These are phyloP conservation scores for Ophiostoma novo-ulmi DNA, from an alignment of 2,329 filamentous ascomycete species.

Conservation along the genomic window DNA sequence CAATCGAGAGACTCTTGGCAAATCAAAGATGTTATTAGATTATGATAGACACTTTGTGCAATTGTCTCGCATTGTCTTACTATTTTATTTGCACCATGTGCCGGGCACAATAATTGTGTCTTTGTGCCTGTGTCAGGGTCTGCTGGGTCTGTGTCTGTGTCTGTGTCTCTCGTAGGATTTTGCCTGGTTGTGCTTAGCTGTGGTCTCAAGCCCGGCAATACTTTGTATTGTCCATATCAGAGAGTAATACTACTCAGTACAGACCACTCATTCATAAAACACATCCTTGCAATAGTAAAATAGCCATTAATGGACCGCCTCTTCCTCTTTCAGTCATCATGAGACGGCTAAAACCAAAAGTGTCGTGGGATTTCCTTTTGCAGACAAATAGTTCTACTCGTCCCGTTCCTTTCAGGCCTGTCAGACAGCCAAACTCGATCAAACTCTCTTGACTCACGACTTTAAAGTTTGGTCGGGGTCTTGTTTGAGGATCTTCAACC, in stretches of 20 bases:
- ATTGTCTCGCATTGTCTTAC: neutral
- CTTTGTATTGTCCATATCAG: too few relatives aligned
- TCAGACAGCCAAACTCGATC: neutral
- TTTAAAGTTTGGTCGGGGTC: neutral
- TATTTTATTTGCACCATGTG: neutral
- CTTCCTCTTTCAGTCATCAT: neutral
- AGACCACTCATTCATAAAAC: neutral
- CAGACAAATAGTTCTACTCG: neutral
- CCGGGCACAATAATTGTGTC: neutral
- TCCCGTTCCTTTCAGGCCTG: neutral
- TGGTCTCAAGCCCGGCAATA: neutral
- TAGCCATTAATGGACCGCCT: neutral
- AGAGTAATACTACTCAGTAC: too few relatives aligned
- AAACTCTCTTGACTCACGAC: neutral
- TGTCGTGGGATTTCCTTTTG: neutral
- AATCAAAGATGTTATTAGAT: neutral
- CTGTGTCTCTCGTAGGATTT: constrained; percentile 6
- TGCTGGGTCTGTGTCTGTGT: neutral
- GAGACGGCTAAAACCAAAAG: neutral
- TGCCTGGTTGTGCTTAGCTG: neutral
- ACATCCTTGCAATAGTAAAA: neutral
- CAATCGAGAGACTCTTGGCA: neutral
- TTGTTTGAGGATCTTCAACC: neutral
- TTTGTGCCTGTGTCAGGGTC: neutral
- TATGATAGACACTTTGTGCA: neutral